Conservation (phyloP, 1,284 basidiomycete species). For the Paramarasmius palmivorus region DNA sequence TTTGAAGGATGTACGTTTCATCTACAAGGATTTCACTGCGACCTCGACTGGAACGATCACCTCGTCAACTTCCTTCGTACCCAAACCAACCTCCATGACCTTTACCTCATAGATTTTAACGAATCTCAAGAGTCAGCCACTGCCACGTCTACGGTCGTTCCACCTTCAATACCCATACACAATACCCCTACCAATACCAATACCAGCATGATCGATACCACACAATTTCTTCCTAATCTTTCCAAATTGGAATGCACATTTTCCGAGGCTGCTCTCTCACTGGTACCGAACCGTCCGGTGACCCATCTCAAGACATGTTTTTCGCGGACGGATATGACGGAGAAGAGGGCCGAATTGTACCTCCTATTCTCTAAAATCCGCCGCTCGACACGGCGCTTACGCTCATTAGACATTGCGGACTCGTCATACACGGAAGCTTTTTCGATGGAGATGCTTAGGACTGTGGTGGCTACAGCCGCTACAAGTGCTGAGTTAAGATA, state of each 20-base stretch:
- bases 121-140: slow-evolving; percentile 21
- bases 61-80: slow-evolving; percentile 55
- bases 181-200: slow-evolving; percentile 2
- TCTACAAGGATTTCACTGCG: slow-evolving; percentile 60
- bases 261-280: slow-evolving; percentile 54
- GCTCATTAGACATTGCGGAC: slow-evolving; percentile 61
- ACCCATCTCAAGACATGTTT: slow-evolving; percentile 68
- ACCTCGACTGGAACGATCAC: slow-evolving; percentile 59
- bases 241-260: slow-evolving; percentile 64
- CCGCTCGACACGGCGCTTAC: slow-evolving; percentile 41
- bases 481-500: slow-evolving; percentile 47
- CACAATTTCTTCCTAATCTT: slow-evolving; percentile 40
- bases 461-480: slow-evolving; percentile 28
- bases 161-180: slow-evolving; percentile 12
- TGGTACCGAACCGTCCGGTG: slow-evolving; percentile 58
- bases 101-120: slow-evolving; percentile 60
- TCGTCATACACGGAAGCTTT: slow-evolving; percentile 54
- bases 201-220: not conserved
- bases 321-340: slow-evolving; percentile 45
- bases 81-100: slow-evolving; percentile 51
- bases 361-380: slow-evolving; percentile 45
- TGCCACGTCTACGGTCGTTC: slow-evolving; percentile 14
- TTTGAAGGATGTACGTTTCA: slow-evolving; percentile 48
- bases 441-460: slow-evolving; percentile 49
- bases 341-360: slow-evolving; percentile 52